These are phyloP conservation scores for Syzygium aqueum DNA, from an alignment of 345 rosid genomes.

Conservation along the genomic window DNA sequence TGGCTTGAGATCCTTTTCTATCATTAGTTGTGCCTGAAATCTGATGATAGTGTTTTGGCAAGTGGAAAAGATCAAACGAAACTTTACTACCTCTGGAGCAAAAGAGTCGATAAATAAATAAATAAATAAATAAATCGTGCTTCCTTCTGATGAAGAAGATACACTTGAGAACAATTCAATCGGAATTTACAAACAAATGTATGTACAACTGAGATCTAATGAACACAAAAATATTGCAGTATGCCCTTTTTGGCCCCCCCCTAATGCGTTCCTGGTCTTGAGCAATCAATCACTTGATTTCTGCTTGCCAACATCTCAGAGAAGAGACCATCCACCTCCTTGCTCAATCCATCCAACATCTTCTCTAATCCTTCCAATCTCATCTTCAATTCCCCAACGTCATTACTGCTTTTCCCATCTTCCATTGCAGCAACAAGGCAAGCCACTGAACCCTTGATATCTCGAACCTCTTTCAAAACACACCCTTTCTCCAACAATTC, in stretches of 20 bases:
- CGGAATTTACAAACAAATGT: neutral
- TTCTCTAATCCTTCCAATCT: constrained; percentile 31
- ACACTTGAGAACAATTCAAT: neutral
- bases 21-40: neutral
- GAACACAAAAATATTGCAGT: neutral
- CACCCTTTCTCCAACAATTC: constrained; percentile 12
- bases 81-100: neutral
- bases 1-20: neutral
- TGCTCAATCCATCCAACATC: constrained; percentile 23
- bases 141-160: neutral
- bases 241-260: neutral
- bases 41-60: neutral
- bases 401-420: constrained; percentile 5
- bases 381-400: constrained; percentile 29
- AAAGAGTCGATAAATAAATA: neutral
- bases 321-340: constrained; percentile 39
- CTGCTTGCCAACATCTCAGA: constrained; percentile 32
- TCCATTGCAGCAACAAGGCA: constrained; percentile 23
- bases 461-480: constrained; percentile 31
- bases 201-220: neutral
- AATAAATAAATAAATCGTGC: neutral
- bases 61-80: neutral
- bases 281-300: constrained; percentile 34
- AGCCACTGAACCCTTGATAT: constrained; percentile 34
- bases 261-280: constrained; percentile 11